Conservation (phyloP, 23 red algal species). For the Porphyridium purpureum region DNA sequence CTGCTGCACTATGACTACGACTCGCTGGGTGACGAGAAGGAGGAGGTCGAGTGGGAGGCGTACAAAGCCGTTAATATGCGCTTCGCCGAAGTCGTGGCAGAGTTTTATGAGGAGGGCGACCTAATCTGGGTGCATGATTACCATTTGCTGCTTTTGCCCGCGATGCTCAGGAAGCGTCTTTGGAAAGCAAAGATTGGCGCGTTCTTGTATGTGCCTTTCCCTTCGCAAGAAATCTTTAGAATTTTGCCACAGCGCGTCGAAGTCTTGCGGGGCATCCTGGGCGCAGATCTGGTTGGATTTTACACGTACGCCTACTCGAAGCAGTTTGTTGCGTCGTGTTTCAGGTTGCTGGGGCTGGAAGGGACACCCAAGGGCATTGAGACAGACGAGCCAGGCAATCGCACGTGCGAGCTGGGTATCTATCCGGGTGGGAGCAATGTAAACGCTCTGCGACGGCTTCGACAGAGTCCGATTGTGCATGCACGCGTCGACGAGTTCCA, state of each 20-base stretch:
- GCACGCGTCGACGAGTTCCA: constrained; percentile 35
- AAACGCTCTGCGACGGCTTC: constrained; percentile 11
- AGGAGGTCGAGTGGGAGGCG: constrained; percentile 18
- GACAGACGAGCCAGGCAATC: constrained; percentile 22
- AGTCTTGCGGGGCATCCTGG: constrained; percentile 76
- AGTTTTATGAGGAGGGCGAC: constrained; percentile 75
- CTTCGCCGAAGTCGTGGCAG: constrained; percentile 63
- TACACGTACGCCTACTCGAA: constrained; percentile 91
- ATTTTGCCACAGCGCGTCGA: constrained; percentile 84
- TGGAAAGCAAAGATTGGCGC: constrained; percentile 80
- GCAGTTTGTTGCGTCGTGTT: constrained; percentile 88
- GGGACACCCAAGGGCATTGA: constrained; percentile 46
- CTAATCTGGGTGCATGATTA: constrained; percentile 99
- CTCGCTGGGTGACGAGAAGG: constrained; percentile 3
- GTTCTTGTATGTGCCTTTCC: constrained; percentile 93
- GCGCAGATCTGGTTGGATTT: constrained; percentile 81
- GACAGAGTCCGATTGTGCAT: constrained; percentile 24
- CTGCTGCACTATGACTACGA: constrained; percentile 78
- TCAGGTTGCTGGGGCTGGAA: constrained; percentile 64
- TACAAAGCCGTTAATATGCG: constrained; percentile 46
- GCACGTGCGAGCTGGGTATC: constrained; percentile 54
- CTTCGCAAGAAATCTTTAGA: constrained; percentile 77
- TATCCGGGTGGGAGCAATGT: constrained; percentile 71
- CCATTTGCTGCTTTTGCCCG: constrained; percentile 91
- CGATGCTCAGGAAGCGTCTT: constrained; percentile 59